phyloP scores from a whole-genome alignment of 352 stramenopile genomes.

The Pythium periplocum region DNA sequence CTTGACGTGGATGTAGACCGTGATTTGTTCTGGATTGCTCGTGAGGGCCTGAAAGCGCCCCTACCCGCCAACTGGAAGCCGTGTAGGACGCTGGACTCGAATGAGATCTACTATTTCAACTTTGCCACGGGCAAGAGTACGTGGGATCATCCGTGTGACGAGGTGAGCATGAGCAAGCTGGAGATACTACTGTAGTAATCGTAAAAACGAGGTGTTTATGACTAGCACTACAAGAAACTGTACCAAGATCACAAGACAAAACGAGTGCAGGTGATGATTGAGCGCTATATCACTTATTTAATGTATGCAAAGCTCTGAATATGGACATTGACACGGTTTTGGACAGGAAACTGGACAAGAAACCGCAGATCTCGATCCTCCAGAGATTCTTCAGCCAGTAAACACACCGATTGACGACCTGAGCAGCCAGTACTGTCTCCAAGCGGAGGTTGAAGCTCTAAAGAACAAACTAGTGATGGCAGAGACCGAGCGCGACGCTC shows the following conservation, averaged over 20 bases:
- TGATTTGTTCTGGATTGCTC: conserved; percentile 91
- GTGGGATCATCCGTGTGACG: conserved; percentile 92
- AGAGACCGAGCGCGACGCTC: too few relatives aligned
- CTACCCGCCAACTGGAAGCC: conserved; percentile 92
- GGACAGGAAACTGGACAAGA: too few relatives aligned
- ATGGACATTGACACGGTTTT: too few relatives aligned
- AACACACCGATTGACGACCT: too few relatives aligned
- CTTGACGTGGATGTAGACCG: conserved; percentile 87
- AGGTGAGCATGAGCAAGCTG: conserved; percentile 14
- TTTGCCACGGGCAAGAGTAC: conserved; percentile 87
- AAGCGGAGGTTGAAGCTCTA: too few relatives aligned
- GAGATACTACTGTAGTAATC: neutral
- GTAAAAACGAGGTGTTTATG: neutral
- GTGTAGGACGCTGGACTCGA: conserved; percentile 92
- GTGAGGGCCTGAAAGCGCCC: conserved; percentile 88
- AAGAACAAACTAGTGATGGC: too few relatives aligned
- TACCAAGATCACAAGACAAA: conserved; percentile 93
- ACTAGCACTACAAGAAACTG: conserved; percentile 87
- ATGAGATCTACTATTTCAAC: conserved; percentile 96
- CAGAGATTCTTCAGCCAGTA: too few relatives aligned
- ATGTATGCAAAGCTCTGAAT: too few relatives aligned
- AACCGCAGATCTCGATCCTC: too few relatives aligned
- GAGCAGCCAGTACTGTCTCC: too few relatives aligned
- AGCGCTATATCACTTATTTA: too few relatives aligned
- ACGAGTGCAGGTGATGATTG: conserved; percentile 20